Evolutionary conservation across 2,329 filamentous ascomycete species (phyloP).

Genomic region (Hirsutella rhossiliensis): DNA sequence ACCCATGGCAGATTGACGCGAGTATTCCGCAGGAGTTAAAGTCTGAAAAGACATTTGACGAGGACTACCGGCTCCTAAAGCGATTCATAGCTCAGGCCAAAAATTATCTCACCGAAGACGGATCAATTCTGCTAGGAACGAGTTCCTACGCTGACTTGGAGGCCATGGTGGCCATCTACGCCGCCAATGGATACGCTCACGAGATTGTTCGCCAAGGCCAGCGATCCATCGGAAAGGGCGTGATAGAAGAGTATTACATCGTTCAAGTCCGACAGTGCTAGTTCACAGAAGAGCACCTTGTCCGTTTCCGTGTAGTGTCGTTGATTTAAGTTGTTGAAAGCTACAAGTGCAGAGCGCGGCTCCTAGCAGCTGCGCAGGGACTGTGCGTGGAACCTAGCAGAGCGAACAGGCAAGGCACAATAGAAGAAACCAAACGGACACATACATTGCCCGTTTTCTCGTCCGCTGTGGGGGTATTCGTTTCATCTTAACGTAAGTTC

Average conservation of each 20-base stretch:
- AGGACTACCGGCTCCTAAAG: constrained; percentile 1
- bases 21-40: neutral
- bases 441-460: no score
- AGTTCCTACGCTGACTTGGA: neutral
- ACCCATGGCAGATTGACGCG: constrained; percentile 1
- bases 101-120: neutral
- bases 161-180: neutral
- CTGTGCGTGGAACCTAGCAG: no score
- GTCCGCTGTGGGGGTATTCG: no score
- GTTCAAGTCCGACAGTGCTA: neutral
- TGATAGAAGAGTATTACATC: constrained; percentile 1
- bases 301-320: no score
- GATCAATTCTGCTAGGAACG: neutral
- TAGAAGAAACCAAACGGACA: no score
- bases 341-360: no score
- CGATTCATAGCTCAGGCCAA: constrained; percentile 1
- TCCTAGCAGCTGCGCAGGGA: no score
- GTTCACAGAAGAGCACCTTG: no score
- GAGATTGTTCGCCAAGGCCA: neutral
- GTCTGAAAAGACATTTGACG: constrained; percentile 3
- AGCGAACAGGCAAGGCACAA: no score
- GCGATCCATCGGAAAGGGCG: neutral
- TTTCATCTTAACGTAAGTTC: no score
- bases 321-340: no score
- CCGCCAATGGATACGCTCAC: neutral